Percentiles rank a stretch among this genome's conserved stretches.
phyloP scores from a whole-genome alignment of 495 filamentous ascomycete species.

The Penicillium canariense region DNA sequence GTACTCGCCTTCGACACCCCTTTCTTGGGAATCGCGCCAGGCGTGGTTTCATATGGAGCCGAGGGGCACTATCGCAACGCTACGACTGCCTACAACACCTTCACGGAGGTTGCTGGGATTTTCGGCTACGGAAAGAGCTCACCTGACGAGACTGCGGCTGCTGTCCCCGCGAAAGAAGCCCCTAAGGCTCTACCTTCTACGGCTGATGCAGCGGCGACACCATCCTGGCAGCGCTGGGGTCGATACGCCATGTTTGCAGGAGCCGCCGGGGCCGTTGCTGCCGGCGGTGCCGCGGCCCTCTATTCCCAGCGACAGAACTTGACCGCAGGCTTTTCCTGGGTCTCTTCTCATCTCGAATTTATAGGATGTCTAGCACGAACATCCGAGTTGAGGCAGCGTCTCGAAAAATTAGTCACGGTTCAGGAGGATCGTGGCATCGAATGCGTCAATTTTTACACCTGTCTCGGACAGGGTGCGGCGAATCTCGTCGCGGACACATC shows the following conservation, averaged over 20 bases:
- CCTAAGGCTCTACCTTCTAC: conserved; percentile 27
- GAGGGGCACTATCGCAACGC: conserved; percentile 80
- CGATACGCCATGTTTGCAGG: conserved; percentile 81
- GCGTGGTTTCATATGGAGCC: conserved; percentile 84
- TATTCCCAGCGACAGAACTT: conserved; percentile 82
- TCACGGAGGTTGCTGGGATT: conserved; percentile 59
- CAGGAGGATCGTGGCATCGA: conserved; percentile 56
- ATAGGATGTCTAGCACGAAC: conserved; percentile 80
- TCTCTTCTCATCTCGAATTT: conserved; percentile 90
- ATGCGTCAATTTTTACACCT: conserved; percentile 80
- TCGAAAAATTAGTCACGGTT: conserved; percentile 55
- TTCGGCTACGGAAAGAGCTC: conserved; percentile 54
- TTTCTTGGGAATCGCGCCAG: conserved; percentile 84
- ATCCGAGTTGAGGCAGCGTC: conserved; percentile 69
- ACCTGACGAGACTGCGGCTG: conserved; percentile 16
- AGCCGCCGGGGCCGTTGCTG: conserved; percentile 74
- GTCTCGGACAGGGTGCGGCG: conserved; percentile 63
- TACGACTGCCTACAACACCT: conserved; percentile 63
- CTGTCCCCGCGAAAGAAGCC: conserved; percentile 7
- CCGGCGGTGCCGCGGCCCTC: conserved; percentile 82
- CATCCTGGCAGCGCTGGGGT: conserved; percentile 70
- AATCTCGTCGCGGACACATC: conserved; percentile 34
- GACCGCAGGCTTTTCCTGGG: conserved; percentile 70
- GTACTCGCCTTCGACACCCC: conserved; percentile 95
- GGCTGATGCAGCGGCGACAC: conserved; percentile 52